Conservation (phyloP, 1,139 yeast species). For the Scheffersomyces parashehatae region DNA sequence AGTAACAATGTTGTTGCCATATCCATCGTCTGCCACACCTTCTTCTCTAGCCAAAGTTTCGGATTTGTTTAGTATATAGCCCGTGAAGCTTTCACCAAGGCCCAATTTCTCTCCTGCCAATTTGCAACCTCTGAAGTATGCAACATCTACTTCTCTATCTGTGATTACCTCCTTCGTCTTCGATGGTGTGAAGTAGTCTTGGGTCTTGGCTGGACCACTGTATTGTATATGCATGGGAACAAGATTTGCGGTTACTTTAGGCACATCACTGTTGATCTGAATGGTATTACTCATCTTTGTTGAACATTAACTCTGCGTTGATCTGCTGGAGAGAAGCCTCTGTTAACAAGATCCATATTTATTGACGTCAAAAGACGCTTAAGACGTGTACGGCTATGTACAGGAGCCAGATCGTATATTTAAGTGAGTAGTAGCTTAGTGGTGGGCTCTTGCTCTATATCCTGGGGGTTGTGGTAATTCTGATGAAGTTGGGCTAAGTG, state of each 20-base stretch:
- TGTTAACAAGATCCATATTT: too few relatives aligned
- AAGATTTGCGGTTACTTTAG: conserved; percentile 28
- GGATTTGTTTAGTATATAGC: conserved; percentile 31
- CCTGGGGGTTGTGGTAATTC: too few relatives aligned
- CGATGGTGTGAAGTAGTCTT: conserved; percentile 38
- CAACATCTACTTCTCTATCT: conserved; percentile 19
- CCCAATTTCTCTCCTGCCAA: conserved; percentile 30
- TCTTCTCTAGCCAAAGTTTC: conserved; percentile 27
- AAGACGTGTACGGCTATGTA: too few relatives aligned
- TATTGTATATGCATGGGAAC: conserved; percentile 43
- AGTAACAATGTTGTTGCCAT: conserved; percentile 13
- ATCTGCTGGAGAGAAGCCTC: too few relatives aligned
- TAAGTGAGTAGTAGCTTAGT: too few relatives aligned
- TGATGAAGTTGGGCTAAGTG: too few relatives aligned
- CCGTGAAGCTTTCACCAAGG: conserved; percentile 22
- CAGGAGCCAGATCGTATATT: too few relatives aligned
- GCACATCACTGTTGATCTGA: conserved; percentile 6
- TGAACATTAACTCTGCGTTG: too few relatives aligned
- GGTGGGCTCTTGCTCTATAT: too few relatives aligned
- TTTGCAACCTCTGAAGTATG: conserved; percentile 44
- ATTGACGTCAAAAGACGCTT: too few relatives aligned
- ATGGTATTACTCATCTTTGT: conserved; percentile 11
- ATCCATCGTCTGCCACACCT: conserved; percentile 12
- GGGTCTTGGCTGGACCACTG: conserved; percentile 40
- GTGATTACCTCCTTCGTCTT: conserved; percentile 20